Base-by-base conservation (phyloP, 2,329 filamentous ascomycete genomes). In the Pyrenochaeta sp. region DNA sequence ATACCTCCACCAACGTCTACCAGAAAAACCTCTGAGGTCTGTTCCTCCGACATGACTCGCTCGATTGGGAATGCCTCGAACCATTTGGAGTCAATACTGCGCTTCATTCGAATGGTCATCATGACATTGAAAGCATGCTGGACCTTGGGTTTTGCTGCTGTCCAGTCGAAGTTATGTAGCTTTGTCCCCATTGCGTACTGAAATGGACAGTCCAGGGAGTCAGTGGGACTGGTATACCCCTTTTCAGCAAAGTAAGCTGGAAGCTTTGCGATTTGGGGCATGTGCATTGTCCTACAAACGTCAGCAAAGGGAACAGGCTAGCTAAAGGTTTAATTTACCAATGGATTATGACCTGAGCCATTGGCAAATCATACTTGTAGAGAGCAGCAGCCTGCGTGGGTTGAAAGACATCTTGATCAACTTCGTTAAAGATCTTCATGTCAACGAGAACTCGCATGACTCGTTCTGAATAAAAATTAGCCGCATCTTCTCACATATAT, bases 1-100 rank as follows among this genome's bases (percentile, higher is more conserved):
- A 72, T 66, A 2, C 74, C 75, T 42, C 80, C 78, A 6, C 78
- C 79, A 13, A 82, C 67, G 57, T 82, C 78, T 4, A 82, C 78
- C 40, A 81, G 72, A 34, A 81, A 50, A 9, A 50, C 56, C 45
- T 50, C n/a, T 39, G 12, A 13, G 36, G 36, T 19, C 12, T 13
- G 36, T 2, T 13, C 12, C 13, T 19, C 36, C 12, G 12, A 13
- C 5, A 19, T 19, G 13, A 5, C 36, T 39, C 13, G 12, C 5
- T 13, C 36, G 13, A 39, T 19, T 15, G 36, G 36, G 3, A 15
- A 39, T 39, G n/a, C 36, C n/a, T 13, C 12, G 12, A 39, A 39
- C 36, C 36, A 39, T 13, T 13, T 39, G n/a, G 36, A 13, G 36
- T 39, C 36, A 19, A 19, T 13, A 13, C 15, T 39, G 36, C 36